phyloP scores from a whole-genome alignment of 495 filamentous ascomycete genomes.

The Penicillium malachiteum region DNA sequence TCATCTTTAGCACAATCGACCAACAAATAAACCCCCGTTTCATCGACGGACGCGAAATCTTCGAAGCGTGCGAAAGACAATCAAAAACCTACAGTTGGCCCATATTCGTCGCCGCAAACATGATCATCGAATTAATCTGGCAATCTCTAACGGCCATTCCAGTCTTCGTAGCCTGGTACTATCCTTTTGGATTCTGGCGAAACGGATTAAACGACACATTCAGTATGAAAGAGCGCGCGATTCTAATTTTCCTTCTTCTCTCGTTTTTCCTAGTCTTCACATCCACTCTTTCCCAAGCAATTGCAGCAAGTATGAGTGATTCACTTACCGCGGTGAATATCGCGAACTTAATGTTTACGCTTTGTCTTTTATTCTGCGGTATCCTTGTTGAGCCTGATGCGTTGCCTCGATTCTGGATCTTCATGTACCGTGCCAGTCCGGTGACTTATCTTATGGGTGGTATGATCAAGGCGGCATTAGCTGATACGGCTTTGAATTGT shows the following conservation, averaged over 20 bases:
- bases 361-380: slow-evolving; percentile 46
- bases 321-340: slow-evolving; percentile 31
- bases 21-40: slow-evolving; percentile 9
- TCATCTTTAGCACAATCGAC: slow-evolving; percentile 5
- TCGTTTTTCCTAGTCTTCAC: not conserved
- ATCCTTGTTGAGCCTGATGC: slow-evolving; percentile 41
- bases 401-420: slow-evolving; percentile 3
- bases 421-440: slow-evolving; percentile 4
- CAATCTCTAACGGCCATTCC: slow-evolving; percentile 55
- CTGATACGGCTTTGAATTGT: not conserved
- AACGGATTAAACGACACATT: slow-evolving; percentile 18
- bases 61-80: slow-evolving; percentile 78
- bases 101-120: slow-evolving; percentile 64
- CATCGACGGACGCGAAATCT: slow-evolving; percentile 51
- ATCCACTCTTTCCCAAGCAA: not conserved
- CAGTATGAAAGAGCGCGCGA: not conserved
- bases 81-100: slow-evolving; percentile 76
- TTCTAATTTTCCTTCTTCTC: not conserved
- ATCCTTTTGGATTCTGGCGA: slow-evolving; percentile 54
- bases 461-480: not conserved
- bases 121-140: slow-evolving; percentile 68
- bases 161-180: slow-evolving; percentile 62
- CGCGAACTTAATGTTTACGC: slow-evolving; percentile 46
- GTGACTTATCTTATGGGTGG: not conserved
- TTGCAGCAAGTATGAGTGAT: not conserved